Evolutionary conservation across 805 yeast species (phyloP).

Genomic region (Komagataella kurtzmanii): DNA sequence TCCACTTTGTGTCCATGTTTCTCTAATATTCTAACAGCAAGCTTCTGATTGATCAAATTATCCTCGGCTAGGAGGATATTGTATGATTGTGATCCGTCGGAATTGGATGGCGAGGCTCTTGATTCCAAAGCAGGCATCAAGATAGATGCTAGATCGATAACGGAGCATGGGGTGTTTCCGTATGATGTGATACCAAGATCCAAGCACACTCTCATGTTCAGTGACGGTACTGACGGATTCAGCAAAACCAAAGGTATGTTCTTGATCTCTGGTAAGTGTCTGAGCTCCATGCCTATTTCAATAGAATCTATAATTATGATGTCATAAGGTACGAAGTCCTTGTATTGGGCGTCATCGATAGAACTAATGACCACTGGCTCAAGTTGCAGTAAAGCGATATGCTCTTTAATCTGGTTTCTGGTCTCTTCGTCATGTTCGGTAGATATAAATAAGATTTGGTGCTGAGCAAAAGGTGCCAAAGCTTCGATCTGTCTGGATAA

Average conservation of each 20-base stretch:
- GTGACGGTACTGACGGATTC: slow-evolving; percentile 62
- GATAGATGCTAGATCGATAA: slow-evolving; percentile 70
- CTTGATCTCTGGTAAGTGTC: slow-evolving; percentile 64
- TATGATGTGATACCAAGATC: slow-evolving; percentile 81
- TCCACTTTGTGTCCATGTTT: slow-evolving; percentile 76
- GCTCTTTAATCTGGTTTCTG: slow-evolving; percentile 33
- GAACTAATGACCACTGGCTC: slow-evolving; percentile 42
- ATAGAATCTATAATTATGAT: slow-evolving; percentile 74
- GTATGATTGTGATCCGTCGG: slow-evolving; percentile 67
- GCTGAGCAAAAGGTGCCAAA: slow-evolving; percentile 58
- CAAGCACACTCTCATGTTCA: slow-evolving; percentile 69
- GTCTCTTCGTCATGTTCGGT: slow-evolving; percentile 44
- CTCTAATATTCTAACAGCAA: slow-evolving; percentile 75
- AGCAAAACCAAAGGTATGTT: slow-evolving; percentile 74
- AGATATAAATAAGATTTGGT: slow-evolving; percentile 57
- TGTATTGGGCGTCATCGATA: slow-evolving; percentile 42
- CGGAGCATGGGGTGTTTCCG: slow-evolving; percentile 81
- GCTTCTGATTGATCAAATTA: slow-evolving; percentile 74
- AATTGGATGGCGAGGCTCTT: slow-evolving; percentile 64
- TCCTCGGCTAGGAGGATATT: slow-evolving; percentile 76
- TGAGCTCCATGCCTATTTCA: slow-evolving; percentile 56
- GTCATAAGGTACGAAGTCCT: slow-evolving; percentile 52
- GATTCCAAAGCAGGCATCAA: slow-evolving; percentile 78
- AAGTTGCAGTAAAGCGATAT: slow-evolving; percentile 41
- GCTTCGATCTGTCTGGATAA: slow-evolving; percentile 54